Evolutionary conservation across 2,329 filamentous ascomycete species (phyloP).

Genomic region (Tolypocladium paradoxum): DNA sequence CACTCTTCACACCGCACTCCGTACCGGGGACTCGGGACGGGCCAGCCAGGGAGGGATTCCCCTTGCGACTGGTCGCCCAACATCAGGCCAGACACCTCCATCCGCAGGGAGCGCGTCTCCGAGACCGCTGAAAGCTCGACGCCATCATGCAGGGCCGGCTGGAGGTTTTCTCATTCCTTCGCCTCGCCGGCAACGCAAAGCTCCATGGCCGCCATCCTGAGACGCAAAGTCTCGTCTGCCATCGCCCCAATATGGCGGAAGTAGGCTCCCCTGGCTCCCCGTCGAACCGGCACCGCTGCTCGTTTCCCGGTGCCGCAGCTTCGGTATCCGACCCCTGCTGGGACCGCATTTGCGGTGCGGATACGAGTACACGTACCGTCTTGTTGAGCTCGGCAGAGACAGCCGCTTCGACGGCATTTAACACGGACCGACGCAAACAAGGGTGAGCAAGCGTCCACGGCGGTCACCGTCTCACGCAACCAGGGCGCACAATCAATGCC

Average conservation of each 20-base stretch:
- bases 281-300: not conserved
- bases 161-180: not conserved
- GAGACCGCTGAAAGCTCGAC: not conserved
- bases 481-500: no score
- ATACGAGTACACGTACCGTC: no score
- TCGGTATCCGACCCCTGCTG: constrained; percentile 1
- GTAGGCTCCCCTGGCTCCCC: not conserved
- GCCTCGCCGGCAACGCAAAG: not conserved
- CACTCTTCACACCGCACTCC: not conserved
- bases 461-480: not conserved
- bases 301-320: constrained; percentile 1
- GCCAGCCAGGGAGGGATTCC: not conserved
- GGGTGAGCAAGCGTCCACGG: not conserved
- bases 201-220: not conserved
- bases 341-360: no score
- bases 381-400: not conserved
- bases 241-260: not conserved
- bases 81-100: not conserved
- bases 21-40: not conserved
- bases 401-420: not conserved
- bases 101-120: not conserved
- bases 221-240: not conserved
- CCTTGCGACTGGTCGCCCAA: not conserved
- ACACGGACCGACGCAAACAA: not conserved
- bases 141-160: not conserved